A percentile compares a stretch with the other conserved stretches of the same genome.
Conservation (phyloP, 2,329 filamentous ascomycete genomes). For the Bipolaris gigantea region DNA sequence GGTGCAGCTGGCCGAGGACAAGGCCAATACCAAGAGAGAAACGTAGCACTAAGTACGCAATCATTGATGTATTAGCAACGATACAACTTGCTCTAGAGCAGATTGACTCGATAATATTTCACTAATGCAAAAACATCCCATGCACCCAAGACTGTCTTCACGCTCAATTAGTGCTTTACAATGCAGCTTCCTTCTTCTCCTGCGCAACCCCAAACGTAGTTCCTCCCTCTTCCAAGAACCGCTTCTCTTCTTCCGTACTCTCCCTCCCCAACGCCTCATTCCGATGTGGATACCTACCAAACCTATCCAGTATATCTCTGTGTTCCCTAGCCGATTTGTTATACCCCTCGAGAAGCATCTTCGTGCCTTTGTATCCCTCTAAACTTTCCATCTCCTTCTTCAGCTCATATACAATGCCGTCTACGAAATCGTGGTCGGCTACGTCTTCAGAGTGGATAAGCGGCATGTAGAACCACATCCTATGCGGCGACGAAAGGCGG, state of each 20-base stretch:
- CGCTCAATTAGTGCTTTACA: not conserved
- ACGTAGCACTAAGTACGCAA: not conserved
- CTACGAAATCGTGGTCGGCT: slow-evolving; percentile 48
- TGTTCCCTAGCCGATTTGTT: slow-evolving; percentile 53
- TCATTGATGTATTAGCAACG: not conserved
- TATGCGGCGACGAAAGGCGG: slow-evolving; percentile 42
- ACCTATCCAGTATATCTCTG: slow-evolving; percentile 54
- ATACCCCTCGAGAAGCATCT: slow-evolving; percentile 33
- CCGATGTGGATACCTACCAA: slow-evolving; percentile 63
- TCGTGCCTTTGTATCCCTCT: slow-evolving; percentile 33
- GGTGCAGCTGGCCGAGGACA: slow-evolving; percentile 14
- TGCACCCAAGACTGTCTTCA: too few species aligned
- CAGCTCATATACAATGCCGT: slow-evolving; percentile 38
- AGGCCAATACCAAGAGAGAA: not conserved
- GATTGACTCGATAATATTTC: not conserved
- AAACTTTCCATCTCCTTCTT: slow-evolving; percentile 37
- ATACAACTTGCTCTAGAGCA: not conserved
- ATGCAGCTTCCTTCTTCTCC: not conserved
- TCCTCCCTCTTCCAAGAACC: slow-evolving; percentile 53
- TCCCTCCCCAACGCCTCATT: slow-evolving; percentile 56
- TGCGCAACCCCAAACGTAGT: slow-evolving; percentile 46
- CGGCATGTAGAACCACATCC: slow-evolving; percentile 63
- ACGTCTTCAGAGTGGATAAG: slow-evolving; percentile 62
- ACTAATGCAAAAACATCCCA: not conserved
- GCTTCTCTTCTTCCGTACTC: slow-evolving; percentile 54